A percentile compares a stretch with the other conserved stretches of the same genome.
phyloP scores from a whole-genome alignment of 495 filamentous ascomycete genomes.

The Xylaria nigripes region DNA sequence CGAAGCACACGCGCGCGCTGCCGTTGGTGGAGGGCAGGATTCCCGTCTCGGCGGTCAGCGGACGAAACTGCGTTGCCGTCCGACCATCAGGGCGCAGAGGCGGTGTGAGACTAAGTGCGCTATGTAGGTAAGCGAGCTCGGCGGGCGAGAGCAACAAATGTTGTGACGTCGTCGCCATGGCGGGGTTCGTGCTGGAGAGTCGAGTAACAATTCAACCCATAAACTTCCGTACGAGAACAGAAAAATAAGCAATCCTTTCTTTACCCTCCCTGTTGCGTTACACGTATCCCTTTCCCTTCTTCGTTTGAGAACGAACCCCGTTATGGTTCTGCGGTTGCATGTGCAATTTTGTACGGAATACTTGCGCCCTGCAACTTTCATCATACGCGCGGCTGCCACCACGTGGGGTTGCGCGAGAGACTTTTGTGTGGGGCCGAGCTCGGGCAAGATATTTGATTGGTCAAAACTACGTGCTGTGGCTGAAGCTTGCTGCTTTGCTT shows the following conservation, averaged over 20 bases:
- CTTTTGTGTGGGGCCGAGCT: constrained; percentile 19
- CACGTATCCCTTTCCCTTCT: background rate
- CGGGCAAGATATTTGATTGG: constrained; percentile 2
- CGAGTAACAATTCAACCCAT: background rate
- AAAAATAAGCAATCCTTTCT: background rate
- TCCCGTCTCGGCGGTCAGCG: constrained; percentile 77
- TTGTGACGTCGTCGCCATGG: constrained; percentile 29
- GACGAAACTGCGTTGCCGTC: constrained; percentile 77
- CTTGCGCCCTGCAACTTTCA: background rate
- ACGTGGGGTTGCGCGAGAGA: constrained; percentile 9
- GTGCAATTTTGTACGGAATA: background rate
- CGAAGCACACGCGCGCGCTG: constrained; percentile 85
- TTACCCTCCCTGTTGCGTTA: background rate
- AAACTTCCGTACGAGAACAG: background rate
- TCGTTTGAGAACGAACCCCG: background rate
- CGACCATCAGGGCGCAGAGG: constrained; percentile 88
- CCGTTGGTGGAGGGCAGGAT: constrained; percentile 87
- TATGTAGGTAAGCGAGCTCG: constrained; percentile 92
- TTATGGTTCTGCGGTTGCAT: background rate
- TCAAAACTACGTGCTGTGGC: constrained; percentile 4
- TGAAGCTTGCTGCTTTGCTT: constrained; percentile 9
- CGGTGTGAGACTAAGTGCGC: constrained; percentile 66
- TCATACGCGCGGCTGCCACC: background rate
- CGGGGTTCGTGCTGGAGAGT: background rate
- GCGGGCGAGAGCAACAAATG: constrained; percentile 75